These are phyloP conservation scores for Magnolia sinica DNA, from an alignment of 164 flowering plant genomes.

Conservation along the genomic window DNA sequence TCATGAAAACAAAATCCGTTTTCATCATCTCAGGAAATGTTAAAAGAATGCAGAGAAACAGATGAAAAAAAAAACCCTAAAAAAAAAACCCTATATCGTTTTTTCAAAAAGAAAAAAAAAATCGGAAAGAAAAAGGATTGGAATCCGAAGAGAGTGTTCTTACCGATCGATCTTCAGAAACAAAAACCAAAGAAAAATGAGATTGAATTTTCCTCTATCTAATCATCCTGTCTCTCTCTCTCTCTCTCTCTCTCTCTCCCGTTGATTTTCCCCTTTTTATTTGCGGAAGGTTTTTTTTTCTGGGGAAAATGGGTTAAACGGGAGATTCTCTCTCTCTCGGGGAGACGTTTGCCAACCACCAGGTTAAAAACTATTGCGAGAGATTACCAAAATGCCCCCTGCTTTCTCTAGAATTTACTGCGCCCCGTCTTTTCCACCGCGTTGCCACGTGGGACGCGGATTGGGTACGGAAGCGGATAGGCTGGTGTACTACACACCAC, in stretches of 20 bases:
- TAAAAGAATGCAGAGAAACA: not conserved
- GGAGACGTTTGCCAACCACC: not conserved
- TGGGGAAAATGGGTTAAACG: not conserved
- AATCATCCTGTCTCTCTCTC: not conserved
- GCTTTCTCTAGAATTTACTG: too few species aligned
- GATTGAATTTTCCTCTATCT: not conserved
- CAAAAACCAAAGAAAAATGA: not conserved
- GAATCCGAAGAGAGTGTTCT: not conserved
- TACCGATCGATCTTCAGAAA: not conserved
- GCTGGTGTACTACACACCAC: too few species aligned
- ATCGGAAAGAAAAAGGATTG: not conserved
- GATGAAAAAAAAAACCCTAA: not conserved
- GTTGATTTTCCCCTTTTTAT: not conserved
- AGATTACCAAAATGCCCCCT: constrained; percentile 1
- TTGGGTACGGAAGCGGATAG: too few species aligned
- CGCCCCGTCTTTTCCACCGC: too few species aligned
- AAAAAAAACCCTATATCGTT: not conserved
- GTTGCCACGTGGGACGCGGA: too few species aligned
- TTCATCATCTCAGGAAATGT: too few species aligned
- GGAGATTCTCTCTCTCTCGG: not conserved
- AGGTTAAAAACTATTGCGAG: not conserved
- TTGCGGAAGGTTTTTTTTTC: not conserved
- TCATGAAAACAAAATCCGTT: not conserved
- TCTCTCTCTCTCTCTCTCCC: too few species aligned
- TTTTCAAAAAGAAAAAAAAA: not conserved